phyloP scores from a whole-genome alignment of 768 basidiomycete species.

The Lentinula edodes region DNA sequence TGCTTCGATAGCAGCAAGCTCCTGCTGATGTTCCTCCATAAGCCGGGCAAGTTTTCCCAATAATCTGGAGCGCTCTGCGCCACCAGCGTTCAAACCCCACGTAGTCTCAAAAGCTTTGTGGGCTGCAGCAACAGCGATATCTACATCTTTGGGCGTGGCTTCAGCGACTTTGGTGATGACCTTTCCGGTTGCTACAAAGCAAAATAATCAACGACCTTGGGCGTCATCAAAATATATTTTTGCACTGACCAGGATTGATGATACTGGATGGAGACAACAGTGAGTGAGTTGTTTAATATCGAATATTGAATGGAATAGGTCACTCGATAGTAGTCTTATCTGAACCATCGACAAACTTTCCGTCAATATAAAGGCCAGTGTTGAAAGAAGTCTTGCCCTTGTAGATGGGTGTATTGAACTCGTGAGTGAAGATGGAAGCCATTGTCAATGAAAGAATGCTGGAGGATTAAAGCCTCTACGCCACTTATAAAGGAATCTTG shows the following conservation, averaged over 20 bases:
- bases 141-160: conserved; percentile 55
- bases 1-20: conserved; percentile 42
- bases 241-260: conserved; percentile 35
- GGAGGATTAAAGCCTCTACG: not conserved
- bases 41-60: conserved; percentile 42
- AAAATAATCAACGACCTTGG: conserved; percentile 2
- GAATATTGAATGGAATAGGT: conserved; percentile 20
- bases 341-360: conserved; percentile 57
- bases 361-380: conserved; percentile 69
- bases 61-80: conserved; percentile 28
- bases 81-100: conserved; percentile 39
- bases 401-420: conserved; percentile 37
- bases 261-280: conserved; percentile 29
- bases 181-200: conserved; percentile 49
- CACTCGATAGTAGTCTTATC: conserved; percentile 59
- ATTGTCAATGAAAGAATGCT: not conserved
- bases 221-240: not conserved
- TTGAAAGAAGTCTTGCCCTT: conserved; percentile 39
- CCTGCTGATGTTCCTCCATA: conserved; percentile 38
- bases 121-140: conserved; percentile 58
- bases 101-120: conserved; percentile 29
- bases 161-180: conserved; percentile 43
- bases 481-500: not conserved
- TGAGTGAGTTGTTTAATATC: conserved; percentile 12
- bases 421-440: not conserved